A percentile compares a stretch with the other conserved stretches of the same genome.
Conservation (phyloP, 768 basidiomycete genomes). For the Clitopilus passeckerianus region DNA sequence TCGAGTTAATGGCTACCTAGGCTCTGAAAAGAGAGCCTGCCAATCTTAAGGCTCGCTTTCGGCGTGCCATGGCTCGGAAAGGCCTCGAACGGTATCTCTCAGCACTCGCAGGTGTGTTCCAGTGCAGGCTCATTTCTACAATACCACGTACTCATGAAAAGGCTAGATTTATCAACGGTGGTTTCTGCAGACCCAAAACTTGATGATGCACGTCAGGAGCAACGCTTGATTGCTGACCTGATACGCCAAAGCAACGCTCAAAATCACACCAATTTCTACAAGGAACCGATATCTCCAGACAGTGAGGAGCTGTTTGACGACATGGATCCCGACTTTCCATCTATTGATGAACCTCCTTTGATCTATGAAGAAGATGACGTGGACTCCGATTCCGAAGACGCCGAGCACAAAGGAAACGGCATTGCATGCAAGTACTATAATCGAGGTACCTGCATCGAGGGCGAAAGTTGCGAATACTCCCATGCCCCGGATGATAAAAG, state of each 20-base stretch:
- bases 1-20: slow-evolving; percentile 31
- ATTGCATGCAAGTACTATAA: slow-evolving; percentile 59
- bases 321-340: background rate
- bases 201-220: slow-evolving; percentile 2
- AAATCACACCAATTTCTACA: background rate
- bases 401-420: slow-evolving; percentile 37
- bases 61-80: slow-evolving; percentile 33
- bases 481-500: slow-evolving; percentile 55
- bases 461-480: slow-evolving; percentile 38
- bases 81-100: slow-evolving; percentile 14
- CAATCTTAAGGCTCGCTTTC: slow-evolving; percentile 32
- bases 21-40: slow-evolving; percentile 28
- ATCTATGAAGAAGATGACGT: slow-evolving; percentile 8
- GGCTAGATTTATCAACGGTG: slow-evolving; percentile 21
- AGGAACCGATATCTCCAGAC: background rate
- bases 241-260: slow-evolving; percentile 6
- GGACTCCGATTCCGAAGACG: slow-evolving; percentile 51
- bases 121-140: background rate
- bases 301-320: background rate
- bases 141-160: background rate
- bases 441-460: slow-evolving; percentile 41
- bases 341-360: slow-evolving; percentile 7
- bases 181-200: slow-evolving; percentile 17
- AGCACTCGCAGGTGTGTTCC: slow-evolving; percentile 21
- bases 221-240: slow-evolving; percentile 10